These are phyloP conservation scores for Venturia nashicola DNA, from an alignment of 2,329 filamentous ascomycete species.

Conservation along the genomic window DNA sequence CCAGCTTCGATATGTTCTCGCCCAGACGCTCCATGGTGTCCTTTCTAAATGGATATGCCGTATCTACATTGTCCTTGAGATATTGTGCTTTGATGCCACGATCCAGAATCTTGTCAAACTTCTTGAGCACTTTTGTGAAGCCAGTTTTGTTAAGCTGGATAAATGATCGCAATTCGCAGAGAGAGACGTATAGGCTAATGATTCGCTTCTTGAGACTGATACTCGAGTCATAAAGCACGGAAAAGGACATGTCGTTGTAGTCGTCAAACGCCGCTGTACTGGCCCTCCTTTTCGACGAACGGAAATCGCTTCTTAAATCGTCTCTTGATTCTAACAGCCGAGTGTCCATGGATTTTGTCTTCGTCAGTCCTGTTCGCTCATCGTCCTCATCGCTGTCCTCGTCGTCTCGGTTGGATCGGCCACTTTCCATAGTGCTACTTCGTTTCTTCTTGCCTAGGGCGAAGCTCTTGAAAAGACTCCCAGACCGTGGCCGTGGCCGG, in stretches of 20 bases:
- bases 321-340: slow-evolving; percentile 24
- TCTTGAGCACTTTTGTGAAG: slow-evolving; percentile 93
- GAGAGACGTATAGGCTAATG: slow-evolving; percentile 74
- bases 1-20: slow-evolving; percentile 60
- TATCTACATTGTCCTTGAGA: slow-evolving; percentile 59
- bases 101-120: slow-evolving; percentile 94
- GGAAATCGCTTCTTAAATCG: slow-evolving; percentile 49
- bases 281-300: slow-evolving; percentile 44
- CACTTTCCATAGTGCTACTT: slow-evolving; percentile 26
- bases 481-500: slow-evolving; percentile 23
- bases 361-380: slow-evolving; percentile 28
- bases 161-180: slow-evolving; percentile 93
- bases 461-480: slow-evolving; percentile 42
- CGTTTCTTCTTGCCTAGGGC: slow-evolving; percentile 33
- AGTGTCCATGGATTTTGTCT: slow-evolving; percentile 25
- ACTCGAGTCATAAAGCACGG: slow-evolving; percentile 54
- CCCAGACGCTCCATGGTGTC: slow-evolving; percentile 60
- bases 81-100: slow-evolving; percentile 67
- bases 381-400: slow-evolving; percentile 50
- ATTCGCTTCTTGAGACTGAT: slow-evolving; percentile 90
- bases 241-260: slow-evolving; percentile 63
- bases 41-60: slow-evolving; percentile 69
- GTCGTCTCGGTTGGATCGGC: slow-evolving; percentile 24
- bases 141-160: slow-evolving; percentile 93
- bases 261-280: slow-evolving; percentile 63